These are phyloP conservation scores for Dissophora ornata DNA, from an alignment of 192 early-diverging fungal species.

Conservation along the genomic window DNA sequence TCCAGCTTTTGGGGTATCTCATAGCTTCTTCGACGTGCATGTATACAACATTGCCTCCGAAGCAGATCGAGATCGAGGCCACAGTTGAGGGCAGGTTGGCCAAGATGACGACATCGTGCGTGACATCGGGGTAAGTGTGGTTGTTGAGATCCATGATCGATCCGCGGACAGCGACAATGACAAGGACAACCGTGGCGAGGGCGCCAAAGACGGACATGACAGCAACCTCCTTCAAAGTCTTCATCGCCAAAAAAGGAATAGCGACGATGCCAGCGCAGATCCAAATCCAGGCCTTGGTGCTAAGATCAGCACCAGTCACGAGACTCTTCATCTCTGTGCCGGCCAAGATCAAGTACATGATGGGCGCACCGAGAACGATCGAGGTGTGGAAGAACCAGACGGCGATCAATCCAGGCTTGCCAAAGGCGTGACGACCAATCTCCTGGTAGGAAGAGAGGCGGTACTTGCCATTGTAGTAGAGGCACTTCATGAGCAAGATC, in stretches of 20 bases:
- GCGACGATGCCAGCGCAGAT: conserved; percentile 69
- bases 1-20: conserved; percentile 75
- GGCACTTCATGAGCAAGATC: conserved; percentile 75
- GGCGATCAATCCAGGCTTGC: conserved; percentile 68
- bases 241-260: conserved; percentile 80
- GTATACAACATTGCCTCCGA: conserved; percentile 85
- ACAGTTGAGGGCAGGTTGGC: conserved; percentile 80
- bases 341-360: conserved; percentile 79
- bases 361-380: conserved; percentile 75
- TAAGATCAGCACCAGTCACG: conserved; percentile 50
- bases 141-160: conserved; percentile 61
- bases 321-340: conserved; percentile 77
- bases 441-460: conserved; percentile 73
- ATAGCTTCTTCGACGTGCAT: conserved; percentile 88
- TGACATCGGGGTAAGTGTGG: conserved; percentile 34
- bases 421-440: conserved; percentile 80
- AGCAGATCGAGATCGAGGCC: conserved; percentile 85
- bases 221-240: conserved; percentile 84
- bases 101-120: conserved; percentile 68
- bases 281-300: conserved; percentile 70
- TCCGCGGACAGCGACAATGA: conserved; percentile 75
- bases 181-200: conserved; percentile 76
- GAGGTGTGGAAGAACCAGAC: conserved; percentile 73
- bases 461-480: conserved; percentile 74
- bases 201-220: conserved; percentile 81